Conservation (phyloP, 768 basidiomycete species). For the Kwoniella mangroviensis region DNA sequence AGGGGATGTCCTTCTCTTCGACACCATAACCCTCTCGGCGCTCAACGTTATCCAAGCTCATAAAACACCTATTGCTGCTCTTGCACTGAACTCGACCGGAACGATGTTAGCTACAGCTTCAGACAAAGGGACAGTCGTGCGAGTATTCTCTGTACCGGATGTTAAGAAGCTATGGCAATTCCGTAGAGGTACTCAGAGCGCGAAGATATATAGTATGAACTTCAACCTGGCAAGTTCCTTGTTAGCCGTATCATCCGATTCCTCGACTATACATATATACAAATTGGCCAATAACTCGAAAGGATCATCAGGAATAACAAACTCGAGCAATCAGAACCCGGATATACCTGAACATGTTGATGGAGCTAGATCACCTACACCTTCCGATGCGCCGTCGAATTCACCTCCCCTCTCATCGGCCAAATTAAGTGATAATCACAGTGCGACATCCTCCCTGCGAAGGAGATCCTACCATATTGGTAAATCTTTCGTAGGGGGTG, state of each 20-base stretch:
- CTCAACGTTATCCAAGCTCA: conserved; percentile 97
- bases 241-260: conserved; percentile 87
- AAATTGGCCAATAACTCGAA: conserved; percentile 65
- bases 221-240: conserved; percentile 84
- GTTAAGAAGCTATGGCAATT: conserved; percentile 97
- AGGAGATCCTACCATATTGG: conserved; percentile 53
- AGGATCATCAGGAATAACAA: not conserved
- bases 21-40: conserved; percentile 85
- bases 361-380: conserved; percentile 51
- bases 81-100: conserved; percentile 83
- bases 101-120: conserved; percentile 90
- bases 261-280: conserved; percentile 96
- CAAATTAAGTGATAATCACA: conserved; percentile 21
- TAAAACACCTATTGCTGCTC: conserved; percentile 85
- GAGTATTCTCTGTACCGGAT: conserved; percentile 87
- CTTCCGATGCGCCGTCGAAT: conserved; percentile 42
- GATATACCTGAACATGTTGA: conserved; percentile 19
- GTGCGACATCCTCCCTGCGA: conserved; percentile 46
- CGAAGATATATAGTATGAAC: conserved; percentile 78
- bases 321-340: not conserved
- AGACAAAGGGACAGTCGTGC: conserved; percentile 95
- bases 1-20: conserved; percentile 89
- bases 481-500: conserved; percentile 56
- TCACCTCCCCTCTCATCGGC: conserved; percentile 37
- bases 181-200: conserved; percentile 82